Percentiles rank a stretch among this genome's conserved stretches.
Conservation (phyloP, 805 yeast genomes). For the Metschnikowia koreensis region DNA sequence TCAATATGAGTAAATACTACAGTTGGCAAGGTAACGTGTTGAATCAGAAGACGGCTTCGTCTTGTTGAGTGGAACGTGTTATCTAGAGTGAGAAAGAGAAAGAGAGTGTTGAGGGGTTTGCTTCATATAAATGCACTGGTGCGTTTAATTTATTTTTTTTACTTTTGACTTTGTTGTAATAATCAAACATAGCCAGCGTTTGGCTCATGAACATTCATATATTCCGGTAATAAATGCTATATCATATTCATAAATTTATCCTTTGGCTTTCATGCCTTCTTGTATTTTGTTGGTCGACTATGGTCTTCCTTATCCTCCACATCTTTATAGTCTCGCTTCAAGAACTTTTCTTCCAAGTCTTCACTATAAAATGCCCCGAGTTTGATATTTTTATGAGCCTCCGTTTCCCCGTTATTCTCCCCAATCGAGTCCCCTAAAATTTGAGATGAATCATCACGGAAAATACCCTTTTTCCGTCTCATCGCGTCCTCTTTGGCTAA, state of each 20-base stretch:
- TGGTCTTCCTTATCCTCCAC: constrained; percentile 30
- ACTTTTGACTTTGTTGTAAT: too few species aligned
- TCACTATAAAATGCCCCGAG: constrained; percentile 21
- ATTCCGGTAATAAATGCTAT: constrained; percentile 9
- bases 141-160: neutral
- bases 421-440: neutral
- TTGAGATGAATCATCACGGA: neutral
- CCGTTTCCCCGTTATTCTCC: constrained; percentile 18
- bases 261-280: neutral
- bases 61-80: constrained; percentile 8
- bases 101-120: neutral
- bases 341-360: constrained; percentile 24
- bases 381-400: constrained; percentile 27
- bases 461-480: constrained; percentile 15
- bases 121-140: neutral
- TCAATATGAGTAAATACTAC: constrained; percentile 57
- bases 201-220: constrained; percentile 4
- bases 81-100: neutral
- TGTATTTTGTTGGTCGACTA: constrained; percentile 27
- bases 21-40: constrained; percentile 56
- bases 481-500: constrained; percentile 30
- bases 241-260: neutral
- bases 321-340: constrained; percentile 28
- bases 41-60: constrained; percentile 21
- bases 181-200: neutral